Base-by-base conservation (phyloP, 2,329 filamentous ascomycete genomes). In the Phaeosphaeria sp. region DNA sequence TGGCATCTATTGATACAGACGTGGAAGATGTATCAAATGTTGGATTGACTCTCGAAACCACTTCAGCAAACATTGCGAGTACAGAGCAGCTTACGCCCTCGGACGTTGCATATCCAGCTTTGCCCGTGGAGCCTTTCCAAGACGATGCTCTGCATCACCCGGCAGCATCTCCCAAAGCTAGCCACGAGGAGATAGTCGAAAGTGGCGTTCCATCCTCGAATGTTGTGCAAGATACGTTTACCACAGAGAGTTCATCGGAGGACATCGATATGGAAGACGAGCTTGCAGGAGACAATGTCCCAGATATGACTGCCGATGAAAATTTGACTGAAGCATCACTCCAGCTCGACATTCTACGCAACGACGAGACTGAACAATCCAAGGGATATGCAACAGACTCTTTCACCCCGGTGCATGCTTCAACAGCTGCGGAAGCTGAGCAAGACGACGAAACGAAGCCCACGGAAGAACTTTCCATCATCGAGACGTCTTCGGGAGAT, bases 321-420 rank as follows among this genome's bases (percentile, higher is more conserved):
- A 64, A 74, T 1, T 64, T 71, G 4, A 74, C 71, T 1, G 73
- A 76, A 56, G 72, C 69, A 17, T 72, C 71, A 2, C 44, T 76
- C 22, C 73, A 76, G 46, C 39, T 73, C 15, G 55, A 72, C 30
- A 68, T 76, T 5, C 65, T 68, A 48, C 64, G 56, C 41, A 64
- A 68, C 13, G 67, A 67, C 41, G 64, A 65, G 30, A 36, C 30
- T 15, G 30, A 36, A 11, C 30, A 36, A 13, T 15, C 30, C 7
- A 3, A 36, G 7, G 3, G 13, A 15, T 11, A 6, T 36, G 30
- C 30, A 3, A 36, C 5, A 3, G 11, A 6, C 11, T 36, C 30
- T 36, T 6, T 3, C 13, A 13, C 13, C 3, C 3, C 30, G 13
- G 30, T 7, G 11, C 30, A 36, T 21, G 4, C 11, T 22, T 20